Evolutionary conservation across 2,329 filamentous ascomycete species (phyloP), one percentile per base, ranked within the genome.

Genomic region (Hirsutella rhossiliensis): DNA sequence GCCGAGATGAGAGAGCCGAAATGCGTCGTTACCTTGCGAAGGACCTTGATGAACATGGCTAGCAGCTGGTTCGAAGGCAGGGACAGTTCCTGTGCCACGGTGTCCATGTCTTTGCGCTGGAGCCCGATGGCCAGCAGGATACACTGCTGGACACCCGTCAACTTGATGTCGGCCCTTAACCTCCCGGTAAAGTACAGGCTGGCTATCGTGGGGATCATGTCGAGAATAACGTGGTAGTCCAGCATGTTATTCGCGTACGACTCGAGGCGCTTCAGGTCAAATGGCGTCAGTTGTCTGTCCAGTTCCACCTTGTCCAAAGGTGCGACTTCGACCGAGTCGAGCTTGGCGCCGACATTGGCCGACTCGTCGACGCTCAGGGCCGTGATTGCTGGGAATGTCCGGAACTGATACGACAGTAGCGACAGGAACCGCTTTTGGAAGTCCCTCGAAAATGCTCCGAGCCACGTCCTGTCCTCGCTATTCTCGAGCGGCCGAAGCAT

Each of bases 161-260:
- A 72, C 44, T 75, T 81, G 53, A 95, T 72, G 41, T 71, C 70
- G 31, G 67, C 63, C 54, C 74, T 78, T 17, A 97, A 69, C 11
- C 81, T 78, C 40, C 87, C 85, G 1, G 78, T 80, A 64, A 98
- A 98, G 69, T 90, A 96, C 23, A 94, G 75, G 20, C 73, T 72
- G 1, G 92, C 83, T 49, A 98, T 80, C 2, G 73, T 76, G 0
- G 92, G 92, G 45, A 98, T 73, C 57, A 98, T 78, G 60, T 98
- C 94, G 27, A 97, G 75, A 44, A 98, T 92, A 53, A 96, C 89
- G 58, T 96, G 94, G 68, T 97, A 95, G 64, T 98, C 94, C 37
- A 98, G 79, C 75, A 96, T 85, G 65, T 94, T 95, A 65, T 94
- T 94, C 15, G 92, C 87, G 56, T 98, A 98, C 38, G 85, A 89